Evolutionary conservation across 345 rosid species (phyloP).

Genomic region (Trapa bicornis): DNA sequence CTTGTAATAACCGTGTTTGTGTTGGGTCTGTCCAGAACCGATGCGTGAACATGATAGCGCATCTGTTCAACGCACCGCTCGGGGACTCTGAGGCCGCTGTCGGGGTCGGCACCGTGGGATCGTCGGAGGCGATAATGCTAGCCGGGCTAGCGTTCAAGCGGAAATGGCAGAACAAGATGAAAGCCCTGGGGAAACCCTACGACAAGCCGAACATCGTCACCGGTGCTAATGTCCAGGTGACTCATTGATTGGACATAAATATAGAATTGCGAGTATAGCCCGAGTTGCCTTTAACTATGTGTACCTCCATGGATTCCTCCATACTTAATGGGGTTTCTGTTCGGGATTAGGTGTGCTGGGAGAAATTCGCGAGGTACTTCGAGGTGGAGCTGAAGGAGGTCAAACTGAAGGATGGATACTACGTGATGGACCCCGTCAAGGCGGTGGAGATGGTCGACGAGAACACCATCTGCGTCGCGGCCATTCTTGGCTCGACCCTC

Average conservation of each 20-base stretch:
- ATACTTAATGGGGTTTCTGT: neutral
- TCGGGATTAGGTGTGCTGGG: constrained; percentile 35
- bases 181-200: constrained; percentile 26
- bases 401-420: constrained; percentile 34
- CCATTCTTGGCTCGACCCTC: constrained; percentile 42
- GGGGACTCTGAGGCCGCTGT: constrained; percentile 34
- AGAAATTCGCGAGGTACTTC: constrained; percentile 46
- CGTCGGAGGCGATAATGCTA: constrained; percentile 46
- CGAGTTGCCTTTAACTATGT: too few species aligned
- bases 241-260: too few species aligned
- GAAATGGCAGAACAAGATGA: constrained; percentile 41
- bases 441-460: constrained; percentile 45
- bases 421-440: constrained; percentile 41
- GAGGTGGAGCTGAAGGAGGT: constrained; percentile 48
- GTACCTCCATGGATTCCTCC: too few species aligned
- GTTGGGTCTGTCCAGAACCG: constrained; percentile 22
- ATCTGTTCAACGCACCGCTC: constrained; percentile 37
- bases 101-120: constrained; percentile 43
- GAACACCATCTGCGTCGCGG: constrained; percentile 46
- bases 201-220: constrained; percentile 50
- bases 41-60: constrained; percentile 47
- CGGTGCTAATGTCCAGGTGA: constrained; percentile 47
- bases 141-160: constrained; percentile 49
- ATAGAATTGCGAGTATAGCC: too few species aligned
- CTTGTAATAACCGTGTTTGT: neutral